Percentiles rank a stretch among this genome's conserved stretches.
Evolutionary conservation across 495 filamentous ascomycete species (phyloP).

Genomic region (Penicillium dipodomyicola): DNA sequence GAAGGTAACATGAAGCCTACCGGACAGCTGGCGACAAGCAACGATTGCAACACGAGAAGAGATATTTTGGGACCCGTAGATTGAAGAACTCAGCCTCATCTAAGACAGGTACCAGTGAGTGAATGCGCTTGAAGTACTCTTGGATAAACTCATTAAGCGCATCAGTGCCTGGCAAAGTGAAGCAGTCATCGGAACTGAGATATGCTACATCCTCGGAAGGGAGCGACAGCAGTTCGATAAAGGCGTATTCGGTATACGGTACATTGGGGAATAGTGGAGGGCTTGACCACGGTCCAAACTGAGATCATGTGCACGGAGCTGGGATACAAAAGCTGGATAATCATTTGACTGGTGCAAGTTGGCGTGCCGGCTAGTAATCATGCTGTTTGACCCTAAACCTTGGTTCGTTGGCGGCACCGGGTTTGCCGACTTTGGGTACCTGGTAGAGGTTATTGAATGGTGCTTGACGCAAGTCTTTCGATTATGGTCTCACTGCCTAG

Average conservation of each 20-base stretch:
- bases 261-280: background rate
- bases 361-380: background rate
- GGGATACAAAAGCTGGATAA: background rate
- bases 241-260: conserved; percentile 32
- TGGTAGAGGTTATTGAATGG: background rate
- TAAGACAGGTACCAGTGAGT: conserved; percentile 46
- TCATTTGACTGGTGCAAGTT: background rate
- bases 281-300: background rate
- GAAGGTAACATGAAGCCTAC: conserved; percentile 28
- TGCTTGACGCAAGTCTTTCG: background rate
- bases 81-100: conserved; percentile 47
- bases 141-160: conserved; percentile 45
- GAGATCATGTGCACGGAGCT: background rate
- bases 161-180: conserved; percentile 38
- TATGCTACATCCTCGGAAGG: conserved; percentile 45
- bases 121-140: conserved; percentile 48
- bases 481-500: conserved; percentile 30
- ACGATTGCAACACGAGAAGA: conserved; percentile 48
- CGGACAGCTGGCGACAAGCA: conserved; percentile 47
- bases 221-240: conserved; percentile 39
- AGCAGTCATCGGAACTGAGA: conserved; percentile 42
- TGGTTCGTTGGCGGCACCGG: background rate
- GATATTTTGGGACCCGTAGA: conserved; percentile 31
- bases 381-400: background rate
- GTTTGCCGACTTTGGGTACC: background rate